Evolutionary conservation across 441 rosid genomes (phyloP).

Genomic region (Syzygium syzygioides): DNA sequence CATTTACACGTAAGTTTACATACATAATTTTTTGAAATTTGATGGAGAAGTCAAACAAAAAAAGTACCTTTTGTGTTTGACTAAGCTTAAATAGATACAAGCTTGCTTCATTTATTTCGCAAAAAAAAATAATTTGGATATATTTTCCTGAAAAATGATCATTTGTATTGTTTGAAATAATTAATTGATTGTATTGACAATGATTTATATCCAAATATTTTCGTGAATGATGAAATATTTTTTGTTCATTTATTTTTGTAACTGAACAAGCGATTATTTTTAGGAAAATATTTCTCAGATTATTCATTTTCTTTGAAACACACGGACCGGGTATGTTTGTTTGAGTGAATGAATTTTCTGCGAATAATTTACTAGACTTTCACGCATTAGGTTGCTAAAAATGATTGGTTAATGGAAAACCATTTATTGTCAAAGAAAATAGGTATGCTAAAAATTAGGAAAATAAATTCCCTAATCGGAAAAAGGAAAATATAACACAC

Average conservation of each 20-base stretch:
- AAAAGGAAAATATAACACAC: too few relatives aligned
- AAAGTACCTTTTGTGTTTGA: not conserved
- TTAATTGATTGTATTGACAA: accelerated
- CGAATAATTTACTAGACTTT: too few relatives aligned
- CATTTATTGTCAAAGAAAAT: too few relatives aligned
- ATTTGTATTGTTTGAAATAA: accelerated
- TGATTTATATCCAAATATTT: not conserved
- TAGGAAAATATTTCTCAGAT: accelerated
- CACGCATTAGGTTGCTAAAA: too few relatives aligned
- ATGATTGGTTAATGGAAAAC: too few relatives aligned
- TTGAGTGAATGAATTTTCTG: too few relatives aligned
- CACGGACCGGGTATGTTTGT: not conserved
- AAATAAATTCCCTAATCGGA: too few relatives aligned
- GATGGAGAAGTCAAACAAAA: not conserved
- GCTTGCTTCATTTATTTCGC: too few relatives aligned
- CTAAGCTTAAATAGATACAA: not conserved
- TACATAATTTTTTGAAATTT: not conserved
- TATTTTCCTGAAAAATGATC: accelerated
- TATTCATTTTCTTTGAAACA: not conserved
- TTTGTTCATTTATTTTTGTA: not conserved
- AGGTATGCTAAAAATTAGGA: too few relatives aligned
- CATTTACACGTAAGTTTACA: not conserved
- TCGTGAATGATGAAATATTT: not conserved
- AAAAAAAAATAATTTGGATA: too few relatives aligned
- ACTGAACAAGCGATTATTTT: accelerated